Evolutionary conservation across 768 basidiomycete species (phyloP), one percentile per base, ranked within the genome.

Genomic region (Podaxis carcinomalis): DNA sequence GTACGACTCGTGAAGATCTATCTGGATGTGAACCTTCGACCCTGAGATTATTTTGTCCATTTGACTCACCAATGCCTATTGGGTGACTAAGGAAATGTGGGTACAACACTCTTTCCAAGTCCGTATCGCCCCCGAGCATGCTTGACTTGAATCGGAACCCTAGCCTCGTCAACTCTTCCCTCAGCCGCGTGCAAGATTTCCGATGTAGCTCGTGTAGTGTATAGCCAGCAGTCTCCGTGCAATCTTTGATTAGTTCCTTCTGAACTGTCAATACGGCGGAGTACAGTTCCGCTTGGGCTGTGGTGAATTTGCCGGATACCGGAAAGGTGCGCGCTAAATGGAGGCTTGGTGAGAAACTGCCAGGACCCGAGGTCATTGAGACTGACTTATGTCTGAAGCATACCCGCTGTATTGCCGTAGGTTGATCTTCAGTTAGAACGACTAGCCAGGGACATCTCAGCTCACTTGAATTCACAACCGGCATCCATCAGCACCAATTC

Each of bases 21-120:
- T 5, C 58, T 46, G 46, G 51, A 60, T 64, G 49, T 56, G 23
- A 32, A 59, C 39, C 63, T 42, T 50, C 44, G 51, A 32, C 21
- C 40, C 46, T 5, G 36, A 32, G 51, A 56, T 37, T 16, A 40
- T 21, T 32, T 21, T 32, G 13, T 13, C 23, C 19, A 13, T 5
- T 40, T 16, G 14, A 73, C 84, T 53, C 51, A 89, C 91, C 90
- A 53, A 97, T 87, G 5, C 97, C 97, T 39, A 98, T 88, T 5
- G 92, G 90, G 75, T 99, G 97, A 27, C 91, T 86, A 51, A 99
- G 72, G 64, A 87, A 93, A 77, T 99, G 97, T 0, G 97, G 97
- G 69, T 98, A 99, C 66, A 99, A 72, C 32, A 88, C 74, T 64
- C 91, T 83, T 49, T 95, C 79, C 57, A 91, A 78, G 25, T 87